Conservation (phyloP, 2,329 filamentous ascomycete species). For the Nigrospora sphaerica region DNA sequence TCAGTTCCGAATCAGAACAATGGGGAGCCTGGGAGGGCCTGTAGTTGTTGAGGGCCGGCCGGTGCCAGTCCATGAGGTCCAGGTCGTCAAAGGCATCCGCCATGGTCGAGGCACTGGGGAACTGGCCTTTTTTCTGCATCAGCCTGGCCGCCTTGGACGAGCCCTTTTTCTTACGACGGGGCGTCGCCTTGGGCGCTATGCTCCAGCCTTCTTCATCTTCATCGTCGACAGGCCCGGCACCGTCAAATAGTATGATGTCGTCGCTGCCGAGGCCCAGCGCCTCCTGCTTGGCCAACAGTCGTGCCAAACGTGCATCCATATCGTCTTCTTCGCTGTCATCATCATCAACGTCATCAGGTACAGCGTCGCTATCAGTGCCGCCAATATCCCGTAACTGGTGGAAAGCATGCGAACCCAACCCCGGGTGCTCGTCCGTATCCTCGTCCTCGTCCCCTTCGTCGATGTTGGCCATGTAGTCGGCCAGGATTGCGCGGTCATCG, state of each 20-base stretch:
- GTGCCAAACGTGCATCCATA: constrained; percentile 56
- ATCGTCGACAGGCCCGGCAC: constrained; percentile 30
- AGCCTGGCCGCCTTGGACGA: constrained; percentile 14
- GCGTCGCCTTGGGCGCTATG: constrained; percentile 11
- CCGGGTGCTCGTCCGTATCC: constrained; percentile 11
- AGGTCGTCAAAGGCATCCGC: constrained; percentile 57
- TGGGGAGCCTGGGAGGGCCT: constrained; percentile 47
- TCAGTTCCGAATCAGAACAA: constrained; percentile 61
- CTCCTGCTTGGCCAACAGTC: constrained; percentile 53
- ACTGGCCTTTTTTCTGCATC: constrained; percentile 21
- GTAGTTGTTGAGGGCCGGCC: constrained; percentile 58
- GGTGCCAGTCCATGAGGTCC: constrained; percentile 78
- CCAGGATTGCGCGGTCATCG: constrained; percentile 50
- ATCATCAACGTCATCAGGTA: constrained; percentile 18
- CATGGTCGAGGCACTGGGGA: constrained; percentile 31
- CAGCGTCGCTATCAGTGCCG: constrained; percentile 32
- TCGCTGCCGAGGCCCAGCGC: constrained; percentile 55
- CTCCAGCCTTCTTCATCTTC: constrained; percentile 21
- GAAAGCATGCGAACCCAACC: constrained; percentile 16
- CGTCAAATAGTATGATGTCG: constrained; percentile 51
- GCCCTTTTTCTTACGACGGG: constrained; percentile 19
- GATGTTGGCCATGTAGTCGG: constrained; percentile 68
- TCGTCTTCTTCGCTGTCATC: constrained; percentile 30
- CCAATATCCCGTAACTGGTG: constrained; percentile 32
- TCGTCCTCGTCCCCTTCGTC: constrained; percentile 19